A percentile compares a stretch with the other conserved stretches of the same genome.
These are phyloP conservation scores for Acanthamoeba royreba DNA, from an alignment of 208 protist species.

Conservation along the genomic window DNA sequence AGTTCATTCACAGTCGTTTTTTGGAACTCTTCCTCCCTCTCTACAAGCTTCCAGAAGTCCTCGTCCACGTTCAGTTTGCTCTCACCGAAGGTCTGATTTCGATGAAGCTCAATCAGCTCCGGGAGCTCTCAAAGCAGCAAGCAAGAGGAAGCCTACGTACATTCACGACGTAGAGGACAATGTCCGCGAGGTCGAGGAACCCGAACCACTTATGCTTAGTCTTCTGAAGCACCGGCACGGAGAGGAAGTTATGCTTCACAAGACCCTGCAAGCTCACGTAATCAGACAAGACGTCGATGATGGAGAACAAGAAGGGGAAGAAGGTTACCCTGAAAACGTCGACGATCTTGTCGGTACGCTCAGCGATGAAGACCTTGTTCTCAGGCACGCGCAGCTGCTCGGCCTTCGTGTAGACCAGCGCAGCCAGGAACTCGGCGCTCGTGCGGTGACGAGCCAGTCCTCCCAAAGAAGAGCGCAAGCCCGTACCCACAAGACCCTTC, in stretches of 20 bases:
- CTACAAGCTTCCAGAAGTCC: neutral
- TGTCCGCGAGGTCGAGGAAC: conserved; percentile 7
- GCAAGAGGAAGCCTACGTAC: neutral
- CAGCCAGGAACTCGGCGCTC: neutral
- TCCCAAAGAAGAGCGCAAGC: neutral
- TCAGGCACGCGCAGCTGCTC: conserved; percentile 19
- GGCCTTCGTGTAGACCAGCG: neutral
- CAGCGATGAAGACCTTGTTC: conserved; percentile 7
- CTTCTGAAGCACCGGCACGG: neutral
- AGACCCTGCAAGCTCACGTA: neutral
- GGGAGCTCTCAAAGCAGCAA: neutral
- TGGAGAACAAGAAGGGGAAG: too few relatives aligned
- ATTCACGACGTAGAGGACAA: neutral
- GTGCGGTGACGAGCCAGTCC: neutral
- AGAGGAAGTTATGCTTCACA: neutral
- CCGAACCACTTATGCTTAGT: conserved; percentile 15
- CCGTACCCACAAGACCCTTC: neutral
- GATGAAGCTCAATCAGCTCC: neutral
- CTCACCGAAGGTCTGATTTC: neutral
- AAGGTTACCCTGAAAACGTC: neutral
- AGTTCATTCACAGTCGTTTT: neutral
- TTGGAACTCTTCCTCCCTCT: neutral
- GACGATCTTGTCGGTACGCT: conserved; percentile 14
- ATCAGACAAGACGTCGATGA: too few relatives aligned
- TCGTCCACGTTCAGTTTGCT: neutral